Conservation (phyloP, 176 grass and related monocot species). For the Metroxylon sagu region DNA sequence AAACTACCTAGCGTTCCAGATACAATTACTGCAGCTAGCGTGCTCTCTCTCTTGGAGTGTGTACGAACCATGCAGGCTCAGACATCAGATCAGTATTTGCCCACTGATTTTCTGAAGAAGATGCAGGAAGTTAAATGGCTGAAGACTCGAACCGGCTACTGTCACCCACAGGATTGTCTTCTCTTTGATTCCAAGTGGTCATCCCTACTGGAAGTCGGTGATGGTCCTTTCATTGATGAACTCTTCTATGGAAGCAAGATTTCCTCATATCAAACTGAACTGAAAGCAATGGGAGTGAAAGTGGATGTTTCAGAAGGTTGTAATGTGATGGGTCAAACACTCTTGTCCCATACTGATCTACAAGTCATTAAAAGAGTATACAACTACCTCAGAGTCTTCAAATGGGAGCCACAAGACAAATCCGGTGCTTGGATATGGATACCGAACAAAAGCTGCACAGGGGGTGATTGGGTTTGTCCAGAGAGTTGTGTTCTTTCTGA, state of each 20-base stretch:
- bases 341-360: background rate
- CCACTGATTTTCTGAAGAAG: slow-evolving; percentile 23
- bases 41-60: slow-evolving; percentile 27
- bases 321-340: slow-evolving; percentile 30
- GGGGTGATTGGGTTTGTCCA: slow-evolving; percentile 49
- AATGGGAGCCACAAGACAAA: slow-evolving; percentile 30
- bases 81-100: background rate
- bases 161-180: slow-evolving; percentile 32
- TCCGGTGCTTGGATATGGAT: slow-evolving; percentile 48
- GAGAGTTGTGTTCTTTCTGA: slow-evolving; percentile 37
- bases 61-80: slow-evolving; percentile 8
- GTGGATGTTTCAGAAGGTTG: slow-evolving; percentile 27
- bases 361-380: slow-evolving; percentile 25
- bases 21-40: too few species aligned
- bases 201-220: slow-evolving; percentile 22
- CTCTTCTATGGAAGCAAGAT: slow-evolving; percentile 43
- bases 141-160: slow-evolving; percentile 46
- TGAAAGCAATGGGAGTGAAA: slow-evolving; percentile 31
- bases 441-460: slow-evolving; percentile 6
- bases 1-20: too few species aligned
- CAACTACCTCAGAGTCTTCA: slow-evolving; percentile 27
- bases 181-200: slow-evolving; percentile 39
- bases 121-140: slow-evolving; percentile 38
- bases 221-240: slow-evolving; percentile 73
- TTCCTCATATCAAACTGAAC: slow-evolving; percentile 22